phyloP scores from a whole-genome alignment of 1,139 yeast species.

The Taphrina betulina region DNA sequence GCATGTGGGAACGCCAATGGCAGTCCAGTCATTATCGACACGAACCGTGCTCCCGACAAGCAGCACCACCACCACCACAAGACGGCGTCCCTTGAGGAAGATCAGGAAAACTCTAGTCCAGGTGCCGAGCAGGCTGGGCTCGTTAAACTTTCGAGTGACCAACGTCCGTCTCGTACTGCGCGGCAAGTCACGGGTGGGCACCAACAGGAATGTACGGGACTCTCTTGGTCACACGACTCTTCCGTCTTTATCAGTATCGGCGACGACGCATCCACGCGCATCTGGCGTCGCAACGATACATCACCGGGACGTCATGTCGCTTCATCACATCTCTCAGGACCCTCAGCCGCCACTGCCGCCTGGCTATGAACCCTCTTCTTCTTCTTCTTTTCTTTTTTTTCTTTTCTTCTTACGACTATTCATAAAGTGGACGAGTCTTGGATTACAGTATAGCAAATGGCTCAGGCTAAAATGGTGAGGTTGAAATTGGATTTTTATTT shows the following conservation, averaged over 20 bases:
- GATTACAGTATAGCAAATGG: no score
- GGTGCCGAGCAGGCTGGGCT: no score
- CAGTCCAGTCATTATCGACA: constrained; percentile 15
- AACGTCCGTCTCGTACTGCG: no score
- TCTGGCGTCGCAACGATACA: constrained; percentile 8
- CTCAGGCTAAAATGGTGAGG: no score
- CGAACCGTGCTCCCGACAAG: background rate
- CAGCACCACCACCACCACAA: background rate
- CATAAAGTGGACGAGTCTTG: no score
- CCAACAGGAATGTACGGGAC: constrained; percentile 9
- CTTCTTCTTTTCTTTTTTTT: no score
- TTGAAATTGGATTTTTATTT: no score
- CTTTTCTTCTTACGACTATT: no score
- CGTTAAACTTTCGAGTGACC: no score
- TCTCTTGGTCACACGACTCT: constrained; percentile 22
- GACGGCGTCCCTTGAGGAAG: background rate
- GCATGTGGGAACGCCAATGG: constrained; percentile 24
- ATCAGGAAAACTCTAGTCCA: background rate
- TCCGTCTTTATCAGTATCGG: constrained; percentile 11
- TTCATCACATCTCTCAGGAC: no score
- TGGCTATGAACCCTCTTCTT: no score
- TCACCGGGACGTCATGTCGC: no score
- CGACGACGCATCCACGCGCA: constrained; percentile 13
- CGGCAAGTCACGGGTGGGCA: constrained; percentile 9
- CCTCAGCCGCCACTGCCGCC: background rate